Base-by-base conservation (phyloP, 2,329 filamentous ascomycete species). In the Shiraia sp. region DNA sequence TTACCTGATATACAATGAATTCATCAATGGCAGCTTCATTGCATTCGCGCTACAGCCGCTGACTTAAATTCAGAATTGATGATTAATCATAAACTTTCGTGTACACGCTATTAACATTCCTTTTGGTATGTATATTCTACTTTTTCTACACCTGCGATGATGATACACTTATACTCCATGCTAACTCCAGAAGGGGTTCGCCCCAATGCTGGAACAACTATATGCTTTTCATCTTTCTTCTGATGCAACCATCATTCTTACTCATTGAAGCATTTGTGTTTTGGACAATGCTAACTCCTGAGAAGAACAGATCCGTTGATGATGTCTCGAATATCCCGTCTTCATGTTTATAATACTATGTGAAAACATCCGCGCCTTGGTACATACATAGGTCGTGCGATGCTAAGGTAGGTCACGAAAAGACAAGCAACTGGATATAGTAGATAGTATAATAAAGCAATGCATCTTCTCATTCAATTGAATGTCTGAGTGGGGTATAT, bases 151-250 rank as follows among this genome's bases (percentile, higher is more conserved):
- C 13, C 37, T 57, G 49, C 57, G 47, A 60, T 68, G 65, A 68
- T 66, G 65, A 60, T 52, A 52, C 43, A 56, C 61, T 49, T 57
- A 61, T 50, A 62, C 56, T 67, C 62, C 65, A 68, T 68, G 65
- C 65, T 68, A 67, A 60, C 58, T 59, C 26, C 64, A 61, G 61
- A 67, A 53, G 61, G 57, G 58, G 57, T 50, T 50, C 44, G 49
- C 53, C 52, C 39, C 58, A 37, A 63, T 68, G 65, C 58, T 64
- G 63, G 49, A 61, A 57, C 55, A 58, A 58, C 53, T 51, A 59
- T 62, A 59, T 53, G 52, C 65, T 68, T 68, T 68, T 68, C 64
- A 68, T 68, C 65, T 68, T 68, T 68, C 64, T 55, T 59, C 65
- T 68, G 65, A 68, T 53, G 41, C 49, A 22, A 44, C 30, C 17